Percentiles rank a stretch among this genome's conserved stretches.
These are phyloP conservation scores for Chimonanthus salicifolius DNA, from an alignment of 164 flowering plant genomes.

Conservation along the genomic window DNA sequence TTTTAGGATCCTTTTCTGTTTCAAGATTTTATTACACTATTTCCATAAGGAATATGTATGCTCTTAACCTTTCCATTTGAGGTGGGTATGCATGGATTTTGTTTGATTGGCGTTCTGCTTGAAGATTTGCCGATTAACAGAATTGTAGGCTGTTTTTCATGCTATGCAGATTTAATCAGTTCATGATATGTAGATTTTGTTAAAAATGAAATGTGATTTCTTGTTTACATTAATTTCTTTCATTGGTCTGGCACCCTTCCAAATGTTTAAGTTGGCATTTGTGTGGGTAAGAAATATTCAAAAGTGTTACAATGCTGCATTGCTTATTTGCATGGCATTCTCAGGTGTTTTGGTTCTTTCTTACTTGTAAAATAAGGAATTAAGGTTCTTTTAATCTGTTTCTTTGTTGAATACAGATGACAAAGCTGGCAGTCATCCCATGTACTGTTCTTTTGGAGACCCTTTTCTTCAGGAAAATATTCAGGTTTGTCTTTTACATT, in stretches of 20 bases:
- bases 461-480: slow-evolving; percentile 72
- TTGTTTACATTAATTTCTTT: no score
- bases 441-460: slow-evolving; percentile 93
- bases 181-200: no score
- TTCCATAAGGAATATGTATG: no score
- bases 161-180: no score
- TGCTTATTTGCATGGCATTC: not conserved
- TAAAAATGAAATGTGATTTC: no score
- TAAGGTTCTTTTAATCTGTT: not conserved
- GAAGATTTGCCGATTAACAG: no score
- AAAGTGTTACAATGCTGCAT: not conserved
- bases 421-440: slow-evolving; percentile 91
- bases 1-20: not conserved
- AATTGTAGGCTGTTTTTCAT: no score
- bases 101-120: no score
- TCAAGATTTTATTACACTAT: no score
- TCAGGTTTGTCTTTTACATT: slow-evolving; percentile 44
- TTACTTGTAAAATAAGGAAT: not conserved
- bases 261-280: not conserved
- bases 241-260: no score
- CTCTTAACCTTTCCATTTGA: no score
- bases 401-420: slow-evolving; percentile 57
- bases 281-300: not conserved
- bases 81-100: no score
- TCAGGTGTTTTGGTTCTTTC: not conserved